Evolutionary conservation across 352 stramenopile species (phyloP).

Genomic region (Phytopythium aichiense): DNA sequence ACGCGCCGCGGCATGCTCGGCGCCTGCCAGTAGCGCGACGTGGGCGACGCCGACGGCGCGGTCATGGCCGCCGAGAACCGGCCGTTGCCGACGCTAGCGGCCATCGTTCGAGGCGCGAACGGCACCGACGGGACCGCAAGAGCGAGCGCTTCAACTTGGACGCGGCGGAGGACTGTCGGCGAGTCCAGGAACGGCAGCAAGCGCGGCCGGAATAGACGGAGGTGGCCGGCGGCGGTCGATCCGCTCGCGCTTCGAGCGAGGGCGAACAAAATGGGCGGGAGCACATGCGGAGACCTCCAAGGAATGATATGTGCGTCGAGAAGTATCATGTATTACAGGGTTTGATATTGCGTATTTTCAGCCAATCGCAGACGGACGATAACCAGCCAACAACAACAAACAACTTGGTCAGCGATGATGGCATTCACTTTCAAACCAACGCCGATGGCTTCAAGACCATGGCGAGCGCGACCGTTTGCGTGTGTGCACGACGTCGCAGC

Average conservation of each 20-base stretch:
- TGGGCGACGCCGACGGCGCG: neutral
- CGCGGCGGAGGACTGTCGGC: neutral
- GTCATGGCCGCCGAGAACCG: neutral
- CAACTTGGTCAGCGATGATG: no score
- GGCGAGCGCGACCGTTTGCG: no score
- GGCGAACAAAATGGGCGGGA: neutral
- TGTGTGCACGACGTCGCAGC: no score
- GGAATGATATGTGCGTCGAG: neutral
- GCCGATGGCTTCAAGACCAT: no score
- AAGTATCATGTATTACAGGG: neutral
- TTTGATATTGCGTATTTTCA: no score
- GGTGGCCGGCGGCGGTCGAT: neutral
- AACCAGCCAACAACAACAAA: no score
- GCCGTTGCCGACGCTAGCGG: neutral
- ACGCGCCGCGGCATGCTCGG: slow-evolving; percentile 14
- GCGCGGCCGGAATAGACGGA: neutral
- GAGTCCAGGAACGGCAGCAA: neutral
- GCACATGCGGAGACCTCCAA: neutral
- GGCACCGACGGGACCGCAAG: neutral
- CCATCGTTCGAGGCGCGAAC: neutral
- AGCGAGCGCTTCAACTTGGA: neutral
- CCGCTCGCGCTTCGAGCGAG: neutral
- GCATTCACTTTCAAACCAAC: no score
- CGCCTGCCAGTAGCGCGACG: slow-evolving; percentile 10
- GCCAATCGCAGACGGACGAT: no score